Conservation (phyloP, 2,329 filamentous ascomycete species). For the Aspergillus pseudotamarii region DNA sequence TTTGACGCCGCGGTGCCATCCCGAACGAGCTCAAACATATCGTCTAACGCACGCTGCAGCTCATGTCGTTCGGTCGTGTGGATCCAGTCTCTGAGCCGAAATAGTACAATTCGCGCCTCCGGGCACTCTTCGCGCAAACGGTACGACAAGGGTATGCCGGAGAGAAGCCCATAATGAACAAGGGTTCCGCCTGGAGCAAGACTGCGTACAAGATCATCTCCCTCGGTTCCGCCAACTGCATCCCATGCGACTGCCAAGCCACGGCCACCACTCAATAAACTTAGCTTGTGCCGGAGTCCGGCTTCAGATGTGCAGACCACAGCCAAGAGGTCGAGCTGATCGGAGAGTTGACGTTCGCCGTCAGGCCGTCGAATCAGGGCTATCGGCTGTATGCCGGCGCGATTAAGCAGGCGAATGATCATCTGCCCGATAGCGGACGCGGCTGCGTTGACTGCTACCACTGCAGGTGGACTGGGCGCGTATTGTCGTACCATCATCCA, state of each 20-base stretch:
- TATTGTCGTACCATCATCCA: not conserved
- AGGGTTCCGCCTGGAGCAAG: not conserved
- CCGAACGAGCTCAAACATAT: not conserved
- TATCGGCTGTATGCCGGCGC: not conserved
- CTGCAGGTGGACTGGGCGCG: no score
- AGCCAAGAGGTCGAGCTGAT: not conserved
- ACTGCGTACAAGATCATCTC: not conserved
- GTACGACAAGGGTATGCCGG: not conserved
- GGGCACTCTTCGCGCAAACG: not conserved
- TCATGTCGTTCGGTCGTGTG: not conserved
- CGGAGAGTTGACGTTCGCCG: not conserved
- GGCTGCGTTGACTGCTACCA: not conserved
- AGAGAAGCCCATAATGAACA: not conserved
- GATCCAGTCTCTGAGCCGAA: not conserved
- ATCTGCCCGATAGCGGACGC: not conserved
- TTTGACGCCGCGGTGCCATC: not conserved
- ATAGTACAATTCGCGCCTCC: not conserved
- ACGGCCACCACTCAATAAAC: not conserved
- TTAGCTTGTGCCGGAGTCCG: not conserved
- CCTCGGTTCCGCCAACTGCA: not conserved
- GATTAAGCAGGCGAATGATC: not conserved
- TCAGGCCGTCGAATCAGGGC: not conserved
- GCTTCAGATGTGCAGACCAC: not conserved
- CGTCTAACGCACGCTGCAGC: not conserved
- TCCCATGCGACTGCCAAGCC: not conserved